Percentiles rank a stretch among this genome's conserved stretches.
These are phyloP conservation scores for Extremus antarcticus DNA, from an alignment of 495 filamentous ascomycete genomes.

Conservation along the genomic window DNA sequence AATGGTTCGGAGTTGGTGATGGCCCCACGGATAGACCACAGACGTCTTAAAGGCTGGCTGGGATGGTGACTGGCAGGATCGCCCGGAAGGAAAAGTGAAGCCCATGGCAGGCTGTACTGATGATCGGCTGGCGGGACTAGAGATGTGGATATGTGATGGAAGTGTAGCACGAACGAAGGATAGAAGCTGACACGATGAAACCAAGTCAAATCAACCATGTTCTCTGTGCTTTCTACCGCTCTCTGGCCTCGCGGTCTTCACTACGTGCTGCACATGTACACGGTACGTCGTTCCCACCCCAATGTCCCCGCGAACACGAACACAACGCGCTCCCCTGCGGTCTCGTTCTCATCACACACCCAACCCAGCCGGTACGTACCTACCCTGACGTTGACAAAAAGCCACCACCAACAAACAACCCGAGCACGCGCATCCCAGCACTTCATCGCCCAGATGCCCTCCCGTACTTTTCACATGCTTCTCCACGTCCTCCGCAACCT, in stretches of 20 bases:
- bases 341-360: no score
- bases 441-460: no score
- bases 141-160: neutral
- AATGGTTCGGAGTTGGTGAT: no score
- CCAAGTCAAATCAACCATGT: neutral
- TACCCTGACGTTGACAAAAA: no score
- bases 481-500: no score
- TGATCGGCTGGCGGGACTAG: neutral
- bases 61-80: neutral
- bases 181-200: neutral
- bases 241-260: no score
- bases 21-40: neutral
- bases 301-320: neutral
- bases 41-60: neutral
- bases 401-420: no score
- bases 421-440: no score
- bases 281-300: neutral
- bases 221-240: neutral
- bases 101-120: neutral
- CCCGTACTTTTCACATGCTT: no score
- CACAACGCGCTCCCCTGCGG: neutral
- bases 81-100: neutral
- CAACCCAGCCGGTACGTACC: no score
- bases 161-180: neutral
- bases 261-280: no score